Evolutionary conservation across 331 rosid genomes (phyloP).

Genomic region (Quercus phellos): DNA sequence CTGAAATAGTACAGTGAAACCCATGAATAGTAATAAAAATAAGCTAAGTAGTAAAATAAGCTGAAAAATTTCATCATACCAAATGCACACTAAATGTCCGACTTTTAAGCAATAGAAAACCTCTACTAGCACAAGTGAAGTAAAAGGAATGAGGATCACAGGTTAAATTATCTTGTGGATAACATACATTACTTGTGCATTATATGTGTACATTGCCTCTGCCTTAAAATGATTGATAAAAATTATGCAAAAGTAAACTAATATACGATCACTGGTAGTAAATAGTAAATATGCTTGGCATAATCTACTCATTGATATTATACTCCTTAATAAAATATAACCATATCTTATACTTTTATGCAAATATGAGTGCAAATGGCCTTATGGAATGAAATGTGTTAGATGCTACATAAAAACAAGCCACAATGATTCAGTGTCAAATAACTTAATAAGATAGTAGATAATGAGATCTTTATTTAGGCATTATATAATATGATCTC

Average conservation of each 20-base stretch:
- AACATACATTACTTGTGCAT: too few species aligned
- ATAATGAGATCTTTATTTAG: background rate
- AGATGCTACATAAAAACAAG: background rate
- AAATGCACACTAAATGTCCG: too few species aligned
- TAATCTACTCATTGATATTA: background rate
- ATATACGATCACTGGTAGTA: background rate
- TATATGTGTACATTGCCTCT: background rate
- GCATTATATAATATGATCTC: background rate
- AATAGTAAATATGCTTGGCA: background rate
- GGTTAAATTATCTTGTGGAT: too few species aligned
- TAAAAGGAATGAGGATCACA: background rate
- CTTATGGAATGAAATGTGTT: too few species aligned
- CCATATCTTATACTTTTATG: background rate
- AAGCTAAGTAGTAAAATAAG: too few species aligned
- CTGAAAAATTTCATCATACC: too few species aligned
- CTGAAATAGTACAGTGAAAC: too few species aligned
- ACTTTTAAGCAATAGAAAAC: too few species aligned
- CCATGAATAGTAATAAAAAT: too few species aligned
- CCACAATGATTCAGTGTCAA: background rate
- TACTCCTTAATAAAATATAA: background rate
- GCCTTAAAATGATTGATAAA: background rate
- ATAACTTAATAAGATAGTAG: background rate
- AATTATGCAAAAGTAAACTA: background rate
- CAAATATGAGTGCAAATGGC: too few species aligned
- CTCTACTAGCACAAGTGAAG: background rate